Base-by-base conservation (phyloP, 2,329 filamentous ascomycete species). In the Botrytis porri region DNA sequence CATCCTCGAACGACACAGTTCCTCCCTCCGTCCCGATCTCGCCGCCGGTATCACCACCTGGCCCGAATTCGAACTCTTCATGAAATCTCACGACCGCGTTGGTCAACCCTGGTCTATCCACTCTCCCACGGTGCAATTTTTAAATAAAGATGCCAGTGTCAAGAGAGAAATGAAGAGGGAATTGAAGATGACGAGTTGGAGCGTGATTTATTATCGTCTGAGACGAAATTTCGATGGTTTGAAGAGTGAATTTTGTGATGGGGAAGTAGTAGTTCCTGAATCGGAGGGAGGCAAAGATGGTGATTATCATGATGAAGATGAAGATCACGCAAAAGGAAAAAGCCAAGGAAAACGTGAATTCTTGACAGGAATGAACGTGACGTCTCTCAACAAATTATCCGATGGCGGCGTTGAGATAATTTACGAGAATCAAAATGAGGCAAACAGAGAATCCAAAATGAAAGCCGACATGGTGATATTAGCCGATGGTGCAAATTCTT, bases 401-500 rank as follows among this genome's bases (percentile, higher is more conserved):
- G 63, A 72, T 8, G 63, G n/a, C 6, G 51, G 41, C 10, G 41
- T 72, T 1, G 70, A 72, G 39, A 39, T 72, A 32, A 72, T n/a
- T 9, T 72, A 72, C 35, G 29, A 69, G 29, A 25, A 69, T 35
- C 37, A 57, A 10, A 43, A 48, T n/a, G 57, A 60, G 1, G 20
- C 22, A 18, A 64, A 57, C 14, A 48, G 62, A 43, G 60, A 75
- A 48, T 37, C 12, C 3, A 73, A n/a, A 4, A 3, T 74, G 22
- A 37, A 59, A 22, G 76, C 73, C 8, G 75, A 77, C 62, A 37
- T 77, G 41, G 72, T 77, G 18, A 73, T 78, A 66, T 64, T 66
- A 14, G 75, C 76, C 61, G 75, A 77, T 73, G 76, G 77, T 9
- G 70, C 77, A 1, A 77, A 74, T 71, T 79, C 77, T 1, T 67